These are phyloP conservation scores for Spathaspora hagerdaliae DNA, from an alignment of 805 yeast species.

Conservation along the genomic window DNA sequence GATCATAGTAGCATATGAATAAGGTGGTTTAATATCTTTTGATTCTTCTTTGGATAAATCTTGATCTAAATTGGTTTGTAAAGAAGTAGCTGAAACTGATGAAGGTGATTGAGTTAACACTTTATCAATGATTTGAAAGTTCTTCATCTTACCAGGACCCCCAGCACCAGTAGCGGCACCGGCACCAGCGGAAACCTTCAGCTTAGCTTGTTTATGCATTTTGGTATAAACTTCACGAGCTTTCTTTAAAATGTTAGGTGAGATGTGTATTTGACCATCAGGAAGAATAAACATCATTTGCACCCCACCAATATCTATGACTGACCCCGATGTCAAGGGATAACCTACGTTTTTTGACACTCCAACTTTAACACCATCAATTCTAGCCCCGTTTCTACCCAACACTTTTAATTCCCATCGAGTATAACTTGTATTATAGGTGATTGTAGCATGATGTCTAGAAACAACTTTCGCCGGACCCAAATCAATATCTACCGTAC, in stretches of 20 bases:
- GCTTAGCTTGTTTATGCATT: conserved; percentile 10
- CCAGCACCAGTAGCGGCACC: not conserved
- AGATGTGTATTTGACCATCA: conserved; percentile 72
- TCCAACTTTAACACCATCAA: conserved; percentile 64
- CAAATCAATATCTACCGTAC: conserved; percentile 73
- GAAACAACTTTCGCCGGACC: conserved; percentile 98
- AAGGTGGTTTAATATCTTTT: conserved; percentile 93
- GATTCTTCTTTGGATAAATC: conserved; percentile 88
- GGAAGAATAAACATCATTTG: conserved; percentile 99
- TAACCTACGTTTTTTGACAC: conserved; percentile 48
- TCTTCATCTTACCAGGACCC: conserved; percentile 25
- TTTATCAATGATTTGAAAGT: conserved; percentile 51
- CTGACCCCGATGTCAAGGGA: conserved; percentile 78
- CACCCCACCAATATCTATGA: conserved; percentile 92
- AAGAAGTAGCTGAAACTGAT: conserved; percentile 36
- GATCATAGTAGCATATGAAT: conserved; percentile 96
- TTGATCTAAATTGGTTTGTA: conserved; percentile 45
- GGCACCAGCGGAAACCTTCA: not conserved
- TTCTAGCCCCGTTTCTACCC: conserved; percentile 92
- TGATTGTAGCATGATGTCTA: conserved; percentile 81
- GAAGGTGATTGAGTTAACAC: conserved; percentile 39
- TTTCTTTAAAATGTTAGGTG: conserved; percentile 44
- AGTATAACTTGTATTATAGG: conserved; percentile 68
- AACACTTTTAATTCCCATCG: conserved; percentile 80
- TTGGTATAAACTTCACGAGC: conserved; percentile 26